Evolutionary conservation across 169 alveolate genomes (phyloP).

Genomic region (Cryptosporidium bovis): DNA sequence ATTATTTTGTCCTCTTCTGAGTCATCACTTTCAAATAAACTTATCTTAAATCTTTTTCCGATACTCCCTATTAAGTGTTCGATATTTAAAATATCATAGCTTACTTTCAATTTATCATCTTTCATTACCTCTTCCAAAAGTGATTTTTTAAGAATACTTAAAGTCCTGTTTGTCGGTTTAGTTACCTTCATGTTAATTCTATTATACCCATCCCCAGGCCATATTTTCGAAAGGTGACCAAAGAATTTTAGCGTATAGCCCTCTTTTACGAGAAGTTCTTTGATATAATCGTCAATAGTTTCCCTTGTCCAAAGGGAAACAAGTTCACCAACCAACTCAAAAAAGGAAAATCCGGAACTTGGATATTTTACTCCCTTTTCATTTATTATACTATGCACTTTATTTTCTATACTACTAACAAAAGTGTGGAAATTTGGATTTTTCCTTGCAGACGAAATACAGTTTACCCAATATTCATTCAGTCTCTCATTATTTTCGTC

Average conservation of each 20-base stretch:
- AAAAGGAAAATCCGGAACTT: slow-evolving; percentile 26
- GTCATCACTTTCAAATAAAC: not conserved
- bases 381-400: not conserved
- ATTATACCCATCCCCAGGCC: slow-evolving; percentile 66
- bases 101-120: not conserved
- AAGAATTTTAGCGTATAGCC: not conserved
- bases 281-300: slow-evolving; percentile 12
- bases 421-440: slow-evolving; percentile 14
- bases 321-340: slow-evolving; percentile 45
- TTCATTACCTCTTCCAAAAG: slow-evolving; percentile 1
- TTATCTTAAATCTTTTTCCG: not conserved
- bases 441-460: not conserved
- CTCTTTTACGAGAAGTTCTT: slow-evolving; percentile 5
- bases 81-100: not conserved
- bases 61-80: slow-evolving; percentile 11
- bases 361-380: slow-evolving; percentile 12
- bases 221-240: slow-evolving; percentile 10
- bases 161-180: not conserved
- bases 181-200: slow-evolving; percentile 2
- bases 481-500: slow-evolving; percentile 8
- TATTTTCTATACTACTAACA: not conserved
- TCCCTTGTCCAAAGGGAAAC: slow-evolving; percentile 51
- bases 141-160: not conserved
- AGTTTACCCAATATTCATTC: slow-evolving; percentile 11
- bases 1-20: not conserved